Evolutionary conservation across 768 basidiomycete species (phyloP).

Genomic region (Tylopilus rubrobrunneus): DNA sequence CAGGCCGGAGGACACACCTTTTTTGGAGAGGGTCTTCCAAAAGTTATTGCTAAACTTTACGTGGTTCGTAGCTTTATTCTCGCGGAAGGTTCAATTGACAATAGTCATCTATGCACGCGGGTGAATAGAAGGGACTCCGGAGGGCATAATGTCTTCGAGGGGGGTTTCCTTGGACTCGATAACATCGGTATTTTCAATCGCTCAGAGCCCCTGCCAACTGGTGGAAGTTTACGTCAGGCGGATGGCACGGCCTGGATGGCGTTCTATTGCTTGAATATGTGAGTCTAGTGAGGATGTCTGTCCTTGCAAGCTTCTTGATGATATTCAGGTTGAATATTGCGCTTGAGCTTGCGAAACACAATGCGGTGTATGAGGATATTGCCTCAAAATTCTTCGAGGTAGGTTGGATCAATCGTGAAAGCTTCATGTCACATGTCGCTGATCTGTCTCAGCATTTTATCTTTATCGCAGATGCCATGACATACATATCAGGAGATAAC

Average conservation of each 20-base stretch:
- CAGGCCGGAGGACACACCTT: conserved; percentile 87
- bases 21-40: conserved; percentile 98
- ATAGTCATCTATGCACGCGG: conserved; percentile 56
- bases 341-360: conserved; percentile 95
- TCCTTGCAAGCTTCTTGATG: not conserved
- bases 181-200: conserved; percentile 99
- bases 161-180: conserved; percentile 96
- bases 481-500: conserved; percentile 60
- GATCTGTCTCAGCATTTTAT: conserved; percentile 75
- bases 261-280: conserved; percentile 98
- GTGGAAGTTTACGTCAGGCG: conserved; percentile 90
- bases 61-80: conserved; percentile 49
- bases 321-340: conserved; percentile 85
- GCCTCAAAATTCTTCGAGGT: conserved; percentile 97
- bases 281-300: conserved; percentile 18
- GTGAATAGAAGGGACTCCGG: conserved; percentile 96
- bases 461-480: conserved; percentile 99
- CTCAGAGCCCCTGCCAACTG: conserved; percentile 93
- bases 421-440: conserved; percentile 1
- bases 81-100: not conserved
- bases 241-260: conserved; percentile 99
- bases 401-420: conserved; percentile 4
- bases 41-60: conserved; percentile 96
- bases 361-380: conserved; percentile 96
- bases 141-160: conserved; percentile 96